Percentiles rank a stretch among this genome's conserved stretches.
Conservation (phyloP, 495 filamentous ascomycete species). For the Lasiosphaeria miniovina region DNA sequence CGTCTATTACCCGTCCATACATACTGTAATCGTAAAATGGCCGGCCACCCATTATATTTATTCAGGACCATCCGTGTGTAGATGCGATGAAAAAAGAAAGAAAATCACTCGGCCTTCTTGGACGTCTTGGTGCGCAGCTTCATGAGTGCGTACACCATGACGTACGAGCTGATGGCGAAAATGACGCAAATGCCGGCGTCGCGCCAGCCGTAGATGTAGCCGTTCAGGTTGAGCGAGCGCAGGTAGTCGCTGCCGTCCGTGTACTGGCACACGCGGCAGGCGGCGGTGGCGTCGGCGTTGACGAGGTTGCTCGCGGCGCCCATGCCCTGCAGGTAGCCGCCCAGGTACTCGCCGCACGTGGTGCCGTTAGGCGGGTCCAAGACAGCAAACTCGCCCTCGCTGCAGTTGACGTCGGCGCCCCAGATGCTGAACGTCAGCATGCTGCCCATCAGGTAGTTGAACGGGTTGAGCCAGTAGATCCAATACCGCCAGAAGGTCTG, state of each 20-base stretch:
- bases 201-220: slow-evolving; percentile 58
- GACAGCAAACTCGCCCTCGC: slow-evolving; percentile 19
- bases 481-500: slow-evolving; percentile 45
- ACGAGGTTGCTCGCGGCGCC: slow-evolving; percentile 33
- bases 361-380: slow-evolving; percentile 26
- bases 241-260: slow-evolving; percentile 55
- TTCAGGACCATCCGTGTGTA: too few relatives aligned
- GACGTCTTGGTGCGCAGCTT: slow-evolving; percentile 29
- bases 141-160: slow-evolving; percentile 31
- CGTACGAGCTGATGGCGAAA: slow-evolving; percentile 33
- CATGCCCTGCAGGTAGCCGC: slow-evolving; percentile 24
- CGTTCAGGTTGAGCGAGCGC: slow-evolving; percentile 23
- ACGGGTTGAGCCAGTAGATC: slow-evolving; percentile 55
- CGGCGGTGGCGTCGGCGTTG: slow-evolving; percentile 38
- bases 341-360: slow-evolving; percentile 28
- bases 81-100: background rate
- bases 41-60: too few relatives aligned
- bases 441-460: slow-evolving; percentile 53
- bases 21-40: too few relatives aligned
- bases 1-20: too few relatives aligned
- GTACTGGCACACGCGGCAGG: slow-evolving; percentile 64
- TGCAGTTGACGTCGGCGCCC: slow-evolving; percentile 19
- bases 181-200: slow-evolving; percentile 50
- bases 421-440: slow-evolving; percentile 27
- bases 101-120: slow-evolving; percentile 30